Percentiles rank a stretch among this genome's conserved stretches.
Evolutionary conservation across 2,329 filamentous ascomycete species (phyloP).

Genomic region (Scopulariopsis brevicaulis): DNA sequence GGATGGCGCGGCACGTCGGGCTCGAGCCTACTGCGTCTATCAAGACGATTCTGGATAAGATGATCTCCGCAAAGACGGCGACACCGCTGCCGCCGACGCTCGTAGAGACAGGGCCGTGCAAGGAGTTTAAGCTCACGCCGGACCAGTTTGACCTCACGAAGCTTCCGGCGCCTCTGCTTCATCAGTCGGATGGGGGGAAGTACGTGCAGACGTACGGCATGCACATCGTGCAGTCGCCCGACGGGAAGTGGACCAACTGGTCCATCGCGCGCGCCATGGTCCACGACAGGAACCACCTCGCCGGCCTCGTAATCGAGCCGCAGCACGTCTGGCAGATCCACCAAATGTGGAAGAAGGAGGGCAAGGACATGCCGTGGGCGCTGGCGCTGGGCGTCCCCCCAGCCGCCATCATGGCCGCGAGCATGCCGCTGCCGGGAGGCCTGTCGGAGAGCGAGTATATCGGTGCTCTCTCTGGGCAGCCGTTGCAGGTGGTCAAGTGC

Average conservation of each 20-base stretch:
- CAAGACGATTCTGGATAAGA: slow-evolving; percentile 27
- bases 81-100: slow-evolving; percentile 19
- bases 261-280: slow-evolving; percentile 34
- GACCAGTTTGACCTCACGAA: slow-evolving; percentile 28
- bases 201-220: slow-evolving; percentile 40
- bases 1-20: slow-evolving; percentile 27
- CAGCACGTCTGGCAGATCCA: slow-evolving; percentile 35
- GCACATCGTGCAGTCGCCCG: slow-evolving; percentile 31
- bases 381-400: slow-evolving; percentile 36
- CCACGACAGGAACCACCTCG: slow-evolving; percentile 25
- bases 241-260: slow-evolving; percentile 35
- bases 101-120: slow-evolving; percentile 25
- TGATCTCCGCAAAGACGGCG: slow-evolving; percentile 21
- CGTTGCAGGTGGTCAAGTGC: slow-evolving; percentile 37
- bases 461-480: slow-evolving; percentile 29
- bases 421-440: slow-evolving; percentile 36
- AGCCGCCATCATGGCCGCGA: slow-evolving; percentile 32
- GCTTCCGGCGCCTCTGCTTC: slow-evolving; percentile 28
- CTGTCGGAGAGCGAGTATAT: slow-evolving; percentile 35
- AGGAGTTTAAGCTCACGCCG: slow-evolving; percentile 24
- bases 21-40: slow-evolving; percentile 23
- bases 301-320: slow-evolving; percentile 26
- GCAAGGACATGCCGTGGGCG: slow-evolving; percentile 33
- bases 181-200: slow-evolving; percentile 33
- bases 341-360: slow-evolving; percentile 31